Base-by-base conservation (phyloP, 108 stramenopile genomes). In the Cylindrotheca closterium region DNA sequence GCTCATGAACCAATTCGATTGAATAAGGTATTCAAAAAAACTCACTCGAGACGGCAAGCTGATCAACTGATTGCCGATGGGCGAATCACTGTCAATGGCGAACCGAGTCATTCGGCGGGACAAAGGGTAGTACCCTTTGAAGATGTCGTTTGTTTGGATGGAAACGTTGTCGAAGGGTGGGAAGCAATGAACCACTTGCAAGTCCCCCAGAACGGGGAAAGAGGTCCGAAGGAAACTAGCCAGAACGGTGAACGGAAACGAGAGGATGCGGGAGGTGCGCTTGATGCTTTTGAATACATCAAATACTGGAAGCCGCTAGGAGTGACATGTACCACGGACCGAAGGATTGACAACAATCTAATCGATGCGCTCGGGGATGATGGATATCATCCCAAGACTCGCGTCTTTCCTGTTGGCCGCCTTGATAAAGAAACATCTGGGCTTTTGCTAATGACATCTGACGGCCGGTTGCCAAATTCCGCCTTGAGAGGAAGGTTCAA, bases 291-390 rank as follows among this genome's bases (percentile, higher is more conserved):
- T 50, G 83, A 84, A 46, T 82, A 84, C 49, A 58, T 80, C 67
- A 84, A 93, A 65, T 93, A 89, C 64, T 89, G 77, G 79, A 93
- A 93, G 59, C 91, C 91, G 33, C 34, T 54, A 30, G 91, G 91
- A 5, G 74, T 89, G 1, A 80, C 74, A 31, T 89, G 91, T 60
- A 93, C 91, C 12, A 93, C 91, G 17, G 91, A 93, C 68, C 58
- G 42, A 45, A 30, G 60, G 17, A 63, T 91, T 3, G 34, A 31
- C 31, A 66, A 58, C 23, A 91, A 91, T 62, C 79, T 94, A 19
- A 66, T 94, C 1, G 70, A 88, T 30, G 78, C 57, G 27, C 47
- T 89, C 10, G 29, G 47, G 28, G 4, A 59, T 5, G 59, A 73
- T 48, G 85, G 85, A 0, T 85, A 71, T 48, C 3, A 30, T 45